Evolutionary conservation across 2,329 filamentous ascomycete species (phyloP).

Genomic region (Knufia fluminis): DNA sequence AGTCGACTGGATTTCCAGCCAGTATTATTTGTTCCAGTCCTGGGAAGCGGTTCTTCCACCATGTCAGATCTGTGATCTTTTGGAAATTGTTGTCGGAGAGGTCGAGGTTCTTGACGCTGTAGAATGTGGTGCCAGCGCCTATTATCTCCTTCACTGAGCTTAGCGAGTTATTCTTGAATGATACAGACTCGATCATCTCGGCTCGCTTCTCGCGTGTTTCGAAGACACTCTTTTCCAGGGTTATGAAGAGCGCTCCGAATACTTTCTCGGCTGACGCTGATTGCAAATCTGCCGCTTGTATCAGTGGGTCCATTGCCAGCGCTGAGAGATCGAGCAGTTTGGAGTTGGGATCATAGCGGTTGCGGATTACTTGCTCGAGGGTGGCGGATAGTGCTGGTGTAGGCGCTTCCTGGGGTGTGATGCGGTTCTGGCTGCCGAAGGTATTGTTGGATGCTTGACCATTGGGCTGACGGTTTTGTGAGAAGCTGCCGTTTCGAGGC

Average conservation of each 20-base stretch:
- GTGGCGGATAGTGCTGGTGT: background rate
- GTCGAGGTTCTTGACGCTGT: slow-evolving; percentile 79
- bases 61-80: slow-evolving; percentile 56
- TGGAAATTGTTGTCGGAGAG: slow-evolving; percentile 74
- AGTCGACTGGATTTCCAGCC: slow-evolving; percentile 64
- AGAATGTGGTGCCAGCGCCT: slow-evolving; percentile 66
- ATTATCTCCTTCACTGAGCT: slow-evolving; percentile 63
- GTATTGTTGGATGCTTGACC: slow-evolving; percentile 3
- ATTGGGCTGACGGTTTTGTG: slow-evolving; percentile 8
- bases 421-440: background rate
- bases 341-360: slow-evolving; percentile 59
- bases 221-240: slow-evolving; percentile 66
- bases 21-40: slow-evolving; percentile 73
- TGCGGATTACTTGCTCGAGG: slow-evolving; percentile 49
- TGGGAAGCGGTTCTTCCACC: slow-evolving; percentile 71
- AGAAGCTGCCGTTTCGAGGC: slow-evolving; percentile 7
- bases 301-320: slow-evolving; percentile 61
- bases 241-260: slow-evolving; percentile 82
- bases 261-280: slow-evolving; percentile 67
- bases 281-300: slow-evolving; percentile 69
- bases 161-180: slow-evolving; percentile 71
- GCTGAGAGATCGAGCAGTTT: slow-evolving; percentile 79
- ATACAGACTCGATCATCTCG: slow-evolving; percentile 72
- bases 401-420: background rate
- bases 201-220: slow-evolving; percentile 61